Base-by-base conservation (phyloP, 805 yeast genomes). In the Teunomyces lycoperdinae region DNA sequence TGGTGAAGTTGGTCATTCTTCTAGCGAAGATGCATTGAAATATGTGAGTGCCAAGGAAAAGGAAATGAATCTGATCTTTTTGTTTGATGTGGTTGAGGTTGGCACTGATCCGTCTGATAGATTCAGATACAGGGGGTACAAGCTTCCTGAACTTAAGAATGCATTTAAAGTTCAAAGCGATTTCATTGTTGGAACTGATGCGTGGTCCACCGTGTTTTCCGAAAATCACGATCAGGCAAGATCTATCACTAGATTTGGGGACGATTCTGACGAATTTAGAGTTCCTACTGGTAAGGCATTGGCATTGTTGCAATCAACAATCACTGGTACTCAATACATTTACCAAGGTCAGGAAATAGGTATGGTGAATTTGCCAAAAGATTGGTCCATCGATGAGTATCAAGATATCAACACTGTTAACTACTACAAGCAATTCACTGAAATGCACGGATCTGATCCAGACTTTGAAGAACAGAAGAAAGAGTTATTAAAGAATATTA, bases 281-380 rank as follows among this genome's bases (percentile, higher is more conserved):
- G 65, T 56, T 44, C 57, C 62, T 44, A 69, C 79, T 29, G 79
- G 80, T 28, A 80, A 80, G 61, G 59, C 78, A 58, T 58, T 80
- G 51, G 71, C 80, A n/a, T 48, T 74, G 41, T 60, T 80, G 57
- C 71, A 74, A 50, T 44, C 68, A 6, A 54, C 81, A 10, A 67
- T 78, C 52, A 73, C 80, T 27, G 84, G 85, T 40, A 79, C 85
- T 13, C 61, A 78, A 46, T 80, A 68, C 63, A 63, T 80, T 34
- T 80, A 79, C 62, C 84, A 80, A 62, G 85, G 85, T 39, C 85
- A 80, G 59, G 85, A 80, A 55, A 64, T 80, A 48, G 85, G 81
- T 17, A 76, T 75, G 77, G 72, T 73, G 43, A 80, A 80, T 55
- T 60, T 78, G 24, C 70, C 78, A 9, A 54, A 63, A 43, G 58